These are phyloP conservation scores for Trichosporon sp. DNA, from an alignment of 1,284 basidiomycete species.

Conservation along the genomic window DNA sequence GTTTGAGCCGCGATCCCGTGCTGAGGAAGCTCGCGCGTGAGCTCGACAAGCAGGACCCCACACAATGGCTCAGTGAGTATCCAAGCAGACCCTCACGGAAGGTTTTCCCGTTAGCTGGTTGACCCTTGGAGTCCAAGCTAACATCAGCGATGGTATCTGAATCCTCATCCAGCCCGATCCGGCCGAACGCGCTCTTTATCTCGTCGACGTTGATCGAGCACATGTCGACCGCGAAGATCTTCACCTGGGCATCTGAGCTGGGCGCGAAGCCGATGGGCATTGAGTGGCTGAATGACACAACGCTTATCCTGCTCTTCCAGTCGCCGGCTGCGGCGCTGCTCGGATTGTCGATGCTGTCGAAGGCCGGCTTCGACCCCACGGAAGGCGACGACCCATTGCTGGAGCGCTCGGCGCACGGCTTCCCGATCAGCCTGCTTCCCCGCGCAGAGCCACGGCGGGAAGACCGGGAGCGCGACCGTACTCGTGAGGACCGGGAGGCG, in stretches of 20 bases:
- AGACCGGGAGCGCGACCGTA: background rate
- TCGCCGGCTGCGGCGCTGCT: slow-evolving; percentile 34
- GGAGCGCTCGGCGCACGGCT: slow-evolving; percentile 37
- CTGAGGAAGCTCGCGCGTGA: slow-evolving; percentile 37
- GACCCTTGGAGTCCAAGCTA: no score
- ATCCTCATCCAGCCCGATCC: slow-evolving; percentile 26
- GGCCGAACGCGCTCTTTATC: slow-evolving; percentile 35
- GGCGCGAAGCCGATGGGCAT: slow-evolving; percentile 44
- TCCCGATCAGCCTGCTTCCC: slow-evolving; percentile 37
- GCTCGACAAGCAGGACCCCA: slow-evolving; percentile 42
- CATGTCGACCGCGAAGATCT: slow-evolving; percentile 42
- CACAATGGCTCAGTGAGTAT: slow-evolving; percentile 36
- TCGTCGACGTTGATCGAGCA: slow-evolving; percentile 42
- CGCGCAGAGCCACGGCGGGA: slow-evolving; percentile 16
- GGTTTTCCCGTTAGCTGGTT: background rate
- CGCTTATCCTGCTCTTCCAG: slow-evolving; percentile 40
- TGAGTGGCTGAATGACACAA: slow-evolving; percentile 48
- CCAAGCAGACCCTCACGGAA: background rate
- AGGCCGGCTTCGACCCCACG: slow-evolving; percentile 45
- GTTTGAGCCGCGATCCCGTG: slow-evolving; percentile 36
- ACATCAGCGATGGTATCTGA: slow-evolving; percentile 34
- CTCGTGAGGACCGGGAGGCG: background rate
- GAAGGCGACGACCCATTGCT: slow-evolving; percentile 45
- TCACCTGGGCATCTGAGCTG: slow-evolving; percentile 37
- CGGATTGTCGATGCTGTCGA: slow-evolving; percentile 36